These are phyloP conservation scores for Arthrobotrys musiformis DNA, from an alignment of 2,329 filamentous ascomycete genomes.

Conservation along the genomic window DNA sequence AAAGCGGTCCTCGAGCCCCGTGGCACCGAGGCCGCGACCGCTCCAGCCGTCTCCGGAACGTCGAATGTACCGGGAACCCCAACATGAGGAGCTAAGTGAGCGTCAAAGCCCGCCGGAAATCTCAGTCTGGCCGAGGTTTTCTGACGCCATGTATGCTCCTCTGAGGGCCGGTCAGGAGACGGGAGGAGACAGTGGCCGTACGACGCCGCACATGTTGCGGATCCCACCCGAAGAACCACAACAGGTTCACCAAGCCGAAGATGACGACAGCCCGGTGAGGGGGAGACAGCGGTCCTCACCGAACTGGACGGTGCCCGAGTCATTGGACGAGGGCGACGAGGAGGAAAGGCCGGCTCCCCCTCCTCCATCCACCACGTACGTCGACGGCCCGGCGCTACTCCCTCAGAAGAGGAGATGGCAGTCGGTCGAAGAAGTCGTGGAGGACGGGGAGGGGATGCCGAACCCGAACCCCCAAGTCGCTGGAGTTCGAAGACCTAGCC, in stretches of 20 bases:
- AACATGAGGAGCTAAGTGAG: background rate
- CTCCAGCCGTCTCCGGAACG: background rate
- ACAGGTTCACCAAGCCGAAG: background rate
- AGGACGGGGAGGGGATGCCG: background rate
- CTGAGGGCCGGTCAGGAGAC: background rate
- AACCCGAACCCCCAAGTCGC: background rate
- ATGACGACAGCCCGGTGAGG: background rate
- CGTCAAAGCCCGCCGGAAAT: background rate
- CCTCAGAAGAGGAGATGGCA: background rate
- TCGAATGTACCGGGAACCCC: background rate
- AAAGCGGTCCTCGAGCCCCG: background rate
- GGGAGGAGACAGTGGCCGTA: background rate
- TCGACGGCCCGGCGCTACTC: background rate
- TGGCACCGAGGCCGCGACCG: background rate
- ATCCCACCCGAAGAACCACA: background rate
- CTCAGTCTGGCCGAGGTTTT: background rate
- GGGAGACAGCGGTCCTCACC: background rate
- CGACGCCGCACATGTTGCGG: conserved; percentile 3
- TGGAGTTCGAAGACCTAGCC: background rate
- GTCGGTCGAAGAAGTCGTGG: background rate
- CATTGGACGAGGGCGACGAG: no score
- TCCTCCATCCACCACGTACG: background rate
- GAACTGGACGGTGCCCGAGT: background rate
- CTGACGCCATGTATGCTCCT: background rate
- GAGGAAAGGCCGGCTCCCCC: background rate